These are phyloP conservation scores for Tylopilus microsporus DNA, from an alignment of 1,284 basidiomycete genomes.

Conservation along the genomic window DNA sequence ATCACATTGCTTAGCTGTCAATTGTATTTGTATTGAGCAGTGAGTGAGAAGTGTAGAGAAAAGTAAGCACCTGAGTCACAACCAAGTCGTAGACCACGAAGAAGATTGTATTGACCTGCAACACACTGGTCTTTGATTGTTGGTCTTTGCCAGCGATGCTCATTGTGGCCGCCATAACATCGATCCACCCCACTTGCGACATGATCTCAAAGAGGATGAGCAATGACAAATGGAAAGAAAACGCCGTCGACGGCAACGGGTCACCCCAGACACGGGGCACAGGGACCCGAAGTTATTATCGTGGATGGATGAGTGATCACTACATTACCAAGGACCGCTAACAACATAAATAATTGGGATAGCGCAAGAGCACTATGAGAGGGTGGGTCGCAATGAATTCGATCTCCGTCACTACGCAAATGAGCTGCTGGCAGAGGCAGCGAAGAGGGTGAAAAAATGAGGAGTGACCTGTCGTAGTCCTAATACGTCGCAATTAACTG, in stretches of 20 bases:
- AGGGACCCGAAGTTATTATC: slow-evolving; percentile 53
- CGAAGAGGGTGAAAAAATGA: slow-evolving; percentile 80
- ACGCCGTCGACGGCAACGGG: slow-evolving; percentile 77
- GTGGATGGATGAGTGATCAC: slow-evolving; percentile 61
- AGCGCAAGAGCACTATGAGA: slow-evolving; percentile 64
- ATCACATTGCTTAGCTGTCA: too few relatives aligned
- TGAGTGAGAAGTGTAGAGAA: too few relatives aligned
- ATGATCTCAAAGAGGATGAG: slow-evolving; percentile 71
- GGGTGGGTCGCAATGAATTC: slow-evolving; percentile 71
- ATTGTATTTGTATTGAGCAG: too few relatives aligned
- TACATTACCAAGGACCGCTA: slow-evolving; percentile 81
- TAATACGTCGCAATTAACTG: slow-evolving; percentile 90
- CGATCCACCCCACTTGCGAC: slow-evolving; percentile 79
- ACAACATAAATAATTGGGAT: slow-evolving; percentile 74
- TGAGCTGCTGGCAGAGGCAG: slow-evolving; percentile 77
- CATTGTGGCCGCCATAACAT: slow-evolving; percentile 83
- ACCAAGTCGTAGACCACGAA: slow-evolving; percentile 87
- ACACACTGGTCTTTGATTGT: slow-evolving; percentile 69
- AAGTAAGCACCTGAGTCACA: too few relatives aligned
- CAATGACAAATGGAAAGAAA: slow-evolving; percentile 81
- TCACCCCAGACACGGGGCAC: slow-evolving; percentile 90
- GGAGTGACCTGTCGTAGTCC: slow-evolving; percentile 87
- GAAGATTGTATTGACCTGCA: slow-evolving; percentile 84
- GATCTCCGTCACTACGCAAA: slow-evolving; percentile 82
- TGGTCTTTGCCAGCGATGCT: slow-evolving; percentile 66